These are phyloP conservation scores for Glycine latifolia DNA, from an alignment of 306 rosid species.

Conservation along the genomic window DNA sequence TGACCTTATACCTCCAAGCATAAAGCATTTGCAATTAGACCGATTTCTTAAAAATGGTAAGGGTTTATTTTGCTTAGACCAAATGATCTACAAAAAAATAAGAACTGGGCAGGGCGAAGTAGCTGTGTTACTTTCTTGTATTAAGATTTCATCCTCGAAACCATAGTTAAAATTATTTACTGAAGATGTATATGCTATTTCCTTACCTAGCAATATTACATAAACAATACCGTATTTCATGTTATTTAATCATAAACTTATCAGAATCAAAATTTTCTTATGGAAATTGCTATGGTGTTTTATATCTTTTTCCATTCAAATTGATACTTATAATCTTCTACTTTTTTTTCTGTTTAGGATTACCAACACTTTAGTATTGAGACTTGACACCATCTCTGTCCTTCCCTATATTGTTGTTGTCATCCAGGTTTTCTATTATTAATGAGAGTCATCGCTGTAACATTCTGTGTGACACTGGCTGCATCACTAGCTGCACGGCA, in stretches of 20 bases:
- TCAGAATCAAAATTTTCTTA: neutral
- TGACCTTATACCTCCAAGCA: constrained; percentile 77
- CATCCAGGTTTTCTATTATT: constrained; percentile 79
- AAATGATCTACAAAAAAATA: constrained; percentile 9
- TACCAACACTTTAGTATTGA: constrained; percentile 15
- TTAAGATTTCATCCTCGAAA: neutral
- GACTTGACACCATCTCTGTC: constrained; percentile 38
- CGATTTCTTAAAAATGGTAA: constrained; percentile 81
- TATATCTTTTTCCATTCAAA: neutral
- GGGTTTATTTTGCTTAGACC: constrained; percentile 26
- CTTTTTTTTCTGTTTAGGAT: neutral
- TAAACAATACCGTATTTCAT: neutral
- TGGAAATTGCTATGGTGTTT: neutral
- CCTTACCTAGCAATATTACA: neutral
- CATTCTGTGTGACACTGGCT: constrained; percentile 93
- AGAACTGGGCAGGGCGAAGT: neutral
- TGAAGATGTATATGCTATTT: neutral
- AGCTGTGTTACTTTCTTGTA: neutral
- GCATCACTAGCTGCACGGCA: constrained; percentile 92
- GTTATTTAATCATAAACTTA: constrained; percentile 13
- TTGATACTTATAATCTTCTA: constrained; percentile 6
- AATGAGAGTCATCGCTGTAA: constrained; percentile 92
- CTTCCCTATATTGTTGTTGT: constrained; percentile 39
- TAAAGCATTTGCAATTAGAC: constrained; percentile 73
- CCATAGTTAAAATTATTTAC: constrained; percentile 7